Evolutionary conservation across 176 grass and related monocot genomes (phyloP).

Genomic region (Olyra latifolia): DNA sequence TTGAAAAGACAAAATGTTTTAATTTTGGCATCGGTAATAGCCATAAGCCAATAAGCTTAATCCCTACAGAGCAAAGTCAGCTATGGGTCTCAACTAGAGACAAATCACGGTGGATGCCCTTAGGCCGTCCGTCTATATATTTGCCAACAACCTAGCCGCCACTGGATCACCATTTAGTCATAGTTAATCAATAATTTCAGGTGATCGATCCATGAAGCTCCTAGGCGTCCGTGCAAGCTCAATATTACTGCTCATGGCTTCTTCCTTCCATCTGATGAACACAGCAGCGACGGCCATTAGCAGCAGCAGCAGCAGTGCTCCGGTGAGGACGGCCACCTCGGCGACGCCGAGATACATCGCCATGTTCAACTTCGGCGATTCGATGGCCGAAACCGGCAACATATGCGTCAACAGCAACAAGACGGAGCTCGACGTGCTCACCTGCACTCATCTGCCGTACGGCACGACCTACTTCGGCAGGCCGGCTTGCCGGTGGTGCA

Average conservation of each 20-base stretch:
- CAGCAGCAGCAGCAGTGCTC: background rate
- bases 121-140: background rate
- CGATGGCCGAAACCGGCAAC: conserved; percentile 46
- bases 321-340: background rate
- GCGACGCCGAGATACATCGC: conserved; percentile 25
- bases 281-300: background rate
- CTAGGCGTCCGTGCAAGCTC: background rate
- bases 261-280: background rate
- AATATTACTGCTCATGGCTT: background rate
- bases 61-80: no score
- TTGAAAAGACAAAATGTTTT: no score
- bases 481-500: conserved; percentile 43
- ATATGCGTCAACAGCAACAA: conserved; percentile 26
- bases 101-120: background rate
- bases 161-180: background rate
- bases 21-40: no score
- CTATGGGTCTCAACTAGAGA: no score
- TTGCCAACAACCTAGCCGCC: background rate
- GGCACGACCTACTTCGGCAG: conserved; percentile 46
- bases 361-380: conserved; percentile 50
- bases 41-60: no score
- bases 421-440: conserved; percentile 25
- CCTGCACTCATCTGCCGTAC: conserved; percentile 35
- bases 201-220: background rate
- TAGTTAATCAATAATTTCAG: background rate